Evolutionary conservation across 495 filamentous ascomycete species (phyloP).

Genomic region (Neurospora sp.): DNA sequence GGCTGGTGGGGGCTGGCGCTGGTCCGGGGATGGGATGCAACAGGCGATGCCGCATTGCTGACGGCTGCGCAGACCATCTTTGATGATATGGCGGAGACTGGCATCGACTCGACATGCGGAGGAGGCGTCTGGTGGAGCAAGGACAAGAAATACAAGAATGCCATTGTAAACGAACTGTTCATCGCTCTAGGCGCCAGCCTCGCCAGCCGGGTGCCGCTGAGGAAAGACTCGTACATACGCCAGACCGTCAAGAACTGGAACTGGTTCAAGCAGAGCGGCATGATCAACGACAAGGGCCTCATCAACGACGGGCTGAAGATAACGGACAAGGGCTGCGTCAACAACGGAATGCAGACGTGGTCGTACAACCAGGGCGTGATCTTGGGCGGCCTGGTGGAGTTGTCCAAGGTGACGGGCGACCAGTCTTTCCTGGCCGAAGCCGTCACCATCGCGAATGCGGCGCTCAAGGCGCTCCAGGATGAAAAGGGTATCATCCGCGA

Average conservation of each 20-base stretch:
- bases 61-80: constrained; percentile 50
- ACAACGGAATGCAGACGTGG: constrained; percentile 55
- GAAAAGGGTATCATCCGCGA: constrained; percentile 56
- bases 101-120: constrained; percentile 44
- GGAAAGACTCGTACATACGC: constrained; percentile 42
- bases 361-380: constrained; percentile 78
- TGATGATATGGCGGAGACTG: constrained; percentile 44
- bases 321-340: constrained; percentile 43
- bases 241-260: constrained; percentile 51
- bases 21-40: constrained; percentile 56
- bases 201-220: constrained; percentile 48
- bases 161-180: constrained; percentile 70
- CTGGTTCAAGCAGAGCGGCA: constrained; percentile 56
- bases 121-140: constrained; percentile 67
- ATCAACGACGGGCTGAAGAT: constrained; percentile 60
- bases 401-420: constrained; percentile 46
- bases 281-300: constrained; percentile 54
- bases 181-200: constrained; percentile 59
- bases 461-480: constrained; percentile 45
- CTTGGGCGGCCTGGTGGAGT: constrained; percentile 61
- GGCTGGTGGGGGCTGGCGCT: constrained; percentile 64
- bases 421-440: constrained; percentile 44
- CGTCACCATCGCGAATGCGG: constrained; percentile 53
- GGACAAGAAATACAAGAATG: constrained; percentile 48
- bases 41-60: constrained; percentile 44